These are phyloP conservation scores for Claviceps sp. DNA, from an alignment of 2,329 filamentous ascomycete species.

Conservation along the genomic window DNA sequence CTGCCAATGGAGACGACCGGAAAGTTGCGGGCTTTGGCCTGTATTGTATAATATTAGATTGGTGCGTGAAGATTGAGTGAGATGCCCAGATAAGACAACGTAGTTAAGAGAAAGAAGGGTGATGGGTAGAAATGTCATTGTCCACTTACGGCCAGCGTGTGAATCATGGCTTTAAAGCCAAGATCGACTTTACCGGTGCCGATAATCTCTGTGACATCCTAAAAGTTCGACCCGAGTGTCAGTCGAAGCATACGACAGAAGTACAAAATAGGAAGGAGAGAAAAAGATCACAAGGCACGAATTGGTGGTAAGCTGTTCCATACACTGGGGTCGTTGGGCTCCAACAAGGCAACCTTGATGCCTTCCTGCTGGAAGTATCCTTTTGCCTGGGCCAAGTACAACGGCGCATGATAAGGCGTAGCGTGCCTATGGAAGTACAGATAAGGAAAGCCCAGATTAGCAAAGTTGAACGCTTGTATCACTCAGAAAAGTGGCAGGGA, in stretches of 20 bases:
- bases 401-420: slow-evolving; percentile 65
- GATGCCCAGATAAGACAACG: too few species aligned
- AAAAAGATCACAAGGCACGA: neutral
- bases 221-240: neutral
- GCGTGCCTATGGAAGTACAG: slow-evolving; percentile 46
- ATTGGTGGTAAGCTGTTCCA: slow-evolving; percentile 8
- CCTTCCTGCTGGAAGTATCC: slow-evolving; percentile 64
- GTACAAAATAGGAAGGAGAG: too few species aligned
- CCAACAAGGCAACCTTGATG: slow-evolving; percentile 63
- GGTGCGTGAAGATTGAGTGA: neutral
- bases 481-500: too few species aligned
- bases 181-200: slow-evolving; percentile 63
- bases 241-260: neutral
- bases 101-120: neutral
- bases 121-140: neutral
- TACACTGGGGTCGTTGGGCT: slow-evolving; percentile 67
- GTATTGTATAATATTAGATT: slow-evolving; percentile 13
- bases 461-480: too few species aligned
- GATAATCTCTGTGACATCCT: slow-evolving; percentile 74
- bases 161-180: slow-evolving; percentile 76
- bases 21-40: slow-evolving; percentile 64
- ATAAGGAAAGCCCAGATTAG: too few species aligned
- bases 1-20: slow-evolving; percentile 61
- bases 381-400: slow-evolving; percentile 65
- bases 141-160: slow-evolving; percentile 52